Conservation (phyloP, 257 asterid genomes). For the Petunia secreta region DNA sequence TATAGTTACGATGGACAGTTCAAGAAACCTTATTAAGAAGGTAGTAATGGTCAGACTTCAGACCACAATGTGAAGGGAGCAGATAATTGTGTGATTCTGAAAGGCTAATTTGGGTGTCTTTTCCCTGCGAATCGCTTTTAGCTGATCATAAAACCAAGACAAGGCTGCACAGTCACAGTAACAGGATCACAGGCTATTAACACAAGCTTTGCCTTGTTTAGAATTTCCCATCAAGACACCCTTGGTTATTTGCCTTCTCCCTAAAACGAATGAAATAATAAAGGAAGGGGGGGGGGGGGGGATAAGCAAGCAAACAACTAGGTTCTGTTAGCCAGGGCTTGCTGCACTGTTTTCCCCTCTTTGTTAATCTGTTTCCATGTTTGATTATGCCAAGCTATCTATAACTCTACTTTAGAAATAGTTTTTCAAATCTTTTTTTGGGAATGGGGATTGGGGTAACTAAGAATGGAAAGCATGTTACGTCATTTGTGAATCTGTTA, state of each 20-base stretch:
- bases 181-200: constrained; percentile 1
- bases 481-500: not conserved
- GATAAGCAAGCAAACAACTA: not conserved
- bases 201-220: not conserved
- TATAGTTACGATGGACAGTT: not conserved
- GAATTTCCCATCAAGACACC: not conserved
- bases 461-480: not conserved
- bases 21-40: not conserved
- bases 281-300: too few species aligned
- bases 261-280: not conserved
- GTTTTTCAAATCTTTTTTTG: too few species aligned
- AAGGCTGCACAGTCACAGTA: not conserved
- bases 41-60: not conserved
- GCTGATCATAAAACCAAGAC: constrained; percentile 7
- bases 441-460: not conserved
- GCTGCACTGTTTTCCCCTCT: not conserved
- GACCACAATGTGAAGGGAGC: not conserved
- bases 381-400: not conserved
- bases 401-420: too few species aligned
- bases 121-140: not conserved
- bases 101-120: not conserved
- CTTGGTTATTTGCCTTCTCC: not conserved
- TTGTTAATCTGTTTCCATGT: constrained; percentile 17
- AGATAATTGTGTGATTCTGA: not conserved
- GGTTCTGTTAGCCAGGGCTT: not conserved